phyloP scores from a whole-genome alignment of 495 filamentous ascomycete genomes.

The Tuber umbilicatum region DNA sequence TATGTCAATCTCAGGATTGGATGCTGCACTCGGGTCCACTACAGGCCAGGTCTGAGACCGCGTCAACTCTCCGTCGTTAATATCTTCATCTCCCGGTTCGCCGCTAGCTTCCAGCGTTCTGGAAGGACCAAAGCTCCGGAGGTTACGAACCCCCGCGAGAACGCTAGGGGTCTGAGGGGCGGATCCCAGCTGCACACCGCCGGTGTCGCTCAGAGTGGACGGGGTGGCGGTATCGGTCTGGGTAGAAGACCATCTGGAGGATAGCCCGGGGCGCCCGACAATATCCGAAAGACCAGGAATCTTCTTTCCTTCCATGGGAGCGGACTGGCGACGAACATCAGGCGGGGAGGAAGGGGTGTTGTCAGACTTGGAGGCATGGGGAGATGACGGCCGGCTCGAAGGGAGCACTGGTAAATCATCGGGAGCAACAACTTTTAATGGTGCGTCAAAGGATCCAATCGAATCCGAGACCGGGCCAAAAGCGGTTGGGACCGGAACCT shows the following conservation, averaged over 20 bases:
- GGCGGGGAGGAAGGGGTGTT: neutral
- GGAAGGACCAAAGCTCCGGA: neutral
- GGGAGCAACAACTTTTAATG: neutral
- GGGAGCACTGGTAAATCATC: neutral
- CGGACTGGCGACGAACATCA: neutral
- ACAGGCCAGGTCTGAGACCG: constrained; percentile 10
- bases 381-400: neutral
- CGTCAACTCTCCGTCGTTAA: constrained; percentile 13
- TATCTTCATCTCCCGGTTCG: constrained; percentile 15
- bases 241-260: neutral
- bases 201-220: neutral
- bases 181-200: constrained; percentile 13
- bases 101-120: neutral
- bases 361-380: neutral
- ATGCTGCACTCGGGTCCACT: neutral
- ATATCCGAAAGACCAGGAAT: constrained; percentile 6
- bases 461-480: neutral
- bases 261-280: constrained; percentile 3
- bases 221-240: neutral
- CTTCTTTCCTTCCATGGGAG: neutral
- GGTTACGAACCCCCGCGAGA: neutral
- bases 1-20: constrained; percentile 1
- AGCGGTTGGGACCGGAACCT: neutral
- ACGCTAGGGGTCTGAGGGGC: neutral
- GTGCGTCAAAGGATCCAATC: neutral